Evolutionary conservation across 371 early-diverging fungal genomes (phyloP).

Genomic region (Catenaria anguillulae): DNA sequence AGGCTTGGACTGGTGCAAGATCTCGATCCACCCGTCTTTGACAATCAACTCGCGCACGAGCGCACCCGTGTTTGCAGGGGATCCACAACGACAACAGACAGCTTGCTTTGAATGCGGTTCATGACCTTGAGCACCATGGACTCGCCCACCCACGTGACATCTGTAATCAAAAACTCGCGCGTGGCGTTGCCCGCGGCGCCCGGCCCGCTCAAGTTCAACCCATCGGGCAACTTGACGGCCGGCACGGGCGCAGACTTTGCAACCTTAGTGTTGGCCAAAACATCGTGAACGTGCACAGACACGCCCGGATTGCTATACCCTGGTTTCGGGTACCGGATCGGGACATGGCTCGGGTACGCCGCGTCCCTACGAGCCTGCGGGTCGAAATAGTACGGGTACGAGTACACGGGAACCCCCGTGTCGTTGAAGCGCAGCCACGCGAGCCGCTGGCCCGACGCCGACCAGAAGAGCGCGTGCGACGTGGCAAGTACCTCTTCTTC

Average conservation of each 20-base stretch:
- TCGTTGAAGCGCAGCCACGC: conserved; percentile 80
- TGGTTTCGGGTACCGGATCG: conserved; percentile 77
- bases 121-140: conserved; percentile 60
- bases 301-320: conserved; percentile 74
- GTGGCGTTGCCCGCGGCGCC: conserved; percentile 13
- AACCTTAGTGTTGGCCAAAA: not conserved
- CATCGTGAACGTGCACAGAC: conserved; percentile 48
- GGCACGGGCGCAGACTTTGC: conserved; percentile 8
- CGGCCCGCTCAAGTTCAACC: conserved; percentile 22
- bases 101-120: conserved; percentile 78
- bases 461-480: conserved; percentile 73
- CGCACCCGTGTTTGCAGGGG: conserved; percentile 13
- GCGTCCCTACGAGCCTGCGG: conserved; percentile 19
- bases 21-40: conserved; percentile 50
- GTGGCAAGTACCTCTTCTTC: conserved; percentile 79
- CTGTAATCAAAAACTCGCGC: conserved; percentile 60
- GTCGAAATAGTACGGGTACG: conserved; percentile 46
- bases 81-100: conserved; percentile 41
- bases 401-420: conserved; percentile 58
- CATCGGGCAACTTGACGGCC: conserved; percentile 14
- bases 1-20: conserved; percentile 16
- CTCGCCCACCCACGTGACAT: conserved; percentile 49
- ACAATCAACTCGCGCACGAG: conserved; percentile 38
- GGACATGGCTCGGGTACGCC: conserved; percentile 53
- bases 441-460: conserved; percentile 60